These are phyloP conservation scores for Leccinum sublutescens DNA, from an alignment of 768 basidiomycete species.

Conservation along the genomic window DNA sequence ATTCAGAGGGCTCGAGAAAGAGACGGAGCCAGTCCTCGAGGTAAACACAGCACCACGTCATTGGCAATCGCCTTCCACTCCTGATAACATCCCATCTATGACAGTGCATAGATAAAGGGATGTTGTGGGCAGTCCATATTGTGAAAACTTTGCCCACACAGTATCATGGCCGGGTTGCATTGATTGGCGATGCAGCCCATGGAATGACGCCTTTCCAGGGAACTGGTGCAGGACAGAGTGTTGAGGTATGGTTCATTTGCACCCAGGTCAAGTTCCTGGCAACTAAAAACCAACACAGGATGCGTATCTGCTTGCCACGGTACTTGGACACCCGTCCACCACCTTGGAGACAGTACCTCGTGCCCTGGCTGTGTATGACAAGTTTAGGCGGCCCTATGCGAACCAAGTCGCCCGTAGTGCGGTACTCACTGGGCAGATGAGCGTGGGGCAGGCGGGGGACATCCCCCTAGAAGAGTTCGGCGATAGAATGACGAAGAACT, in stretches of 20 bases:
- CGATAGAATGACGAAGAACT: conserved; percentile 44
- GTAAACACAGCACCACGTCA: conserved; percentile 32
- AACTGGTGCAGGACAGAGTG: conserved; percentile 42
- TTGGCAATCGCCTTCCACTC: background rate
- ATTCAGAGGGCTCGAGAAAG: conserved; percentile 58
- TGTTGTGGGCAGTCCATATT: conserved; percentile 65
- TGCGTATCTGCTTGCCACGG: conserved; percentile 36
- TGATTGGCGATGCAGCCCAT: conserved; percentile 45
- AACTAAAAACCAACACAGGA: conserved; percentile 23
- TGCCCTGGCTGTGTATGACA: conserved; percentile 48
- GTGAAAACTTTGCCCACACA: conserved; percentile 51
- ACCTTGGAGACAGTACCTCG: conserved; percentile 36
- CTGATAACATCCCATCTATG: background rate
- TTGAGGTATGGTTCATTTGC: conserved; percentile 36
- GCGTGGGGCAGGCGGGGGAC: conserved; percentile 14
- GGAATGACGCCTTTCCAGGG: conserved; percentile 45
- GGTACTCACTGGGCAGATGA: conserved; percentile 17
- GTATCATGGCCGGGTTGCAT: conserved; percentile 50
- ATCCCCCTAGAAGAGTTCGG: conserved; percentile 40
- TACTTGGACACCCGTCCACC: conserved; percentile 44
- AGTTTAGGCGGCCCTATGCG: conserved; percentile 47
- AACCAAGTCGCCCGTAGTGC: conserved; percentile 33
- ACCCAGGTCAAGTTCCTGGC: background rate
- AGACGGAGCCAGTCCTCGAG: conserved; percentile 54
- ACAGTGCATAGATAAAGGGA: conserved; percentile 52